Evolutionary conservation across 768 basidiomycete species (phyloP).

Genomic region (Trametes meyenii): DNA sequence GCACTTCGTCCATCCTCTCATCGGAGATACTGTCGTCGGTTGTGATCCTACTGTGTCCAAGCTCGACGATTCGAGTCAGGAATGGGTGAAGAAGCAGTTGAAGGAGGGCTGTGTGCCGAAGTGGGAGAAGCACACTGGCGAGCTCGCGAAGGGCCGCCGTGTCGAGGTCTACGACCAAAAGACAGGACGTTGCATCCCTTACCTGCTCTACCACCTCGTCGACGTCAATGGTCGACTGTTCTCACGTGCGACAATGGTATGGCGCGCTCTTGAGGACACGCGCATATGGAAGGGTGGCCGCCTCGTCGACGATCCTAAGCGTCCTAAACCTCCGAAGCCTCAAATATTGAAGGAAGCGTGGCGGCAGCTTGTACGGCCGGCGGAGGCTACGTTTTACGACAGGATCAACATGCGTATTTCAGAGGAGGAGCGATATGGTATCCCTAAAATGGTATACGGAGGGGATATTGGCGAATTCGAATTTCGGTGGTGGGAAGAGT

Average conservation of each 20-base stretch:
- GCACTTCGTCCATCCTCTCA: constrained; percentile 12
- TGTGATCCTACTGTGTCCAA: constrained; percentile 3
- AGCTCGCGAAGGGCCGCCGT: neutral
- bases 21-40: constrained; percentile 7
- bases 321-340: neutral
- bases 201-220: constrained; percentile 13
- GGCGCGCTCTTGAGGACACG: neutral
- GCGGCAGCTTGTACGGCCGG: constrained; percentile 9
- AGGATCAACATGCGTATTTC: neutral
- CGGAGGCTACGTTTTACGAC: constrained; percentile 10
- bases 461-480: constrained; percentile 9
- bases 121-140: neutral
- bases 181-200: constrained; percentile 8
- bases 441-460: constrained; percentile 5
- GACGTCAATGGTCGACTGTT: neutral
- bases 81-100: neutral
- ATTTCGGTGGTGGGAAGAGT: constrained; percentile 2
- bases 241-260: neutral
- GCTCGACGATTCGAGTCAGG: neutral
- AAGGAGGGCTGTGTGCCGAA: neutral
- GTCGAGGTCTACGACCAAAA: constrained; percentile 5
- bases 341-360: constrained; percentile 22
- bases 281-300: neutral
- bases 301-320: constrained; percentile 9
- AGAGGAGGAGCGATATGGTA: neutral